Evolutionary conservation across 225 moss, liverwort and hornwort species (phyloP), one percentile per base, ranked within the genome.

Genomic region (Anthoceros angustus): DNA sequence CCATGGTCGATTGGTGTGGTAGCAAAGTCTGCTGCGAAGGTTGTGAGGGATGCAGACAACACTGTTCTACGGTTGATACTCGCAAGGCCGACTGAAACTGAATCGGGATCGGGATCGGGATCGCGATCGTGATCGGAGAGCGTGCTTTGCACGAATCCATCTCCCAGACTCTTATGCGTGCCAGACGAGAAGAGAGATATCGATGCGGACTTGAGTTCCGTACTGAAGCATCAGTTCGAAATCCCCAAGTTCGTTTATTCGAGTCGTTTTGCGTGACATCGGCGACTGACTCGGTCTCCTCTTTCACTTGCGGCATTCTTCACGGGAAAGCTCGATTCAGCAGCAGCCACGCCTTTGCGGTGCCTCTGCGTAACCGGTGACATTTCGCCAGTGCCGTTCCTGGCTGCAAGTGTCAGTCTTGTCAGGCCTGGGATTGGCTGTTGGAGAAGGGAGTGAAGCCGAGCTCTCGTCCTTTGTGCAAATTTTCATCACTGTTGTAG

Each of bases 241-340:
- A 50, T 50, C 49, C 49, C 20, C 49, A 50, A 14, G 49, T 50
- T 50, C 49, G 49, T 50, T 50, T 50, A 50, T 20, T 50, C 16
- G 20, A 50, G 49, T 50, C 49, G 49, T 50, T 50, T 50, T 14
- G 49, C 49, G 49, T 50, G 49, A 50, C 49, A 20, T 20, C 20
- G 49, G 49, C 49, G 49, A 14, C 49, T 50, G 49, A 50, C 49
- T 50, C 49, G 49, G 49, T 50, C 16, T 50, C 49, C 49, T 50
- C 49, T 50, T 50, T 14, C 49, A 50, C 49, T 50, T 20, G 49
- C 49, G 49, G 15, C 49, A 50, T 50, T 50, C 49, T 50, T 50
- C 16, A 50, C 49, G 49, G 49, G 49, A 50, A 50, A 50, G 49
- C 49, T 50, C 49, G 49, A 50, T 50, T 11, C 49, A 50, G 20